Base-by-base conservation (phyloP, 345 rosid species). In the Orychophragmus violaceus region DNA sequence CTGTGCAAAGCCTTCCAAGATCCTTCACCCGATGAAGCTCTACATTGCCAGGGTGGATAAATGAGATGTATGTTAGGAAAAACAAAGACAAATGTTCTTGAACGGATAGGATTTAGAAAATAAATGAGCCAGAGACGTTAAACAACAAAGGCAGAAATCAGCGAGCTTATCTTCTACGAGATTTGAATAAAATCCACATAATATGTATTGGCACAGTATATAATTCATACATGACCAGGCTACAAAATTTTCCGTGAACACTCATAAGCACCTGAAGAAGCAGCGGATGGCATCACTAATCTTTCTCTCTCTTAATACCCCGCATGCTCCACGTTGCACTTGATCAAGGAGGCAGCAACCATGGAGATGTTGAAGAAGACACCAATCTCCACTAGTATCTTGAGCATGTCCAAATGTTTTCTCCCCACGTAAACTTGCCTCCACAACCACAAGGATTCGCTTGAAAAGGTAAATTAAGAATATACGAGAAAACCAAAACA, bases 281-380 rank as follows among this genome's bases (percentile, higher is more conserved):
- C 86, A 81, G 66, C 89, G 80, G 66, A 94, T 79, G 71, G 99
- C 92, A 78, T 88, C 96, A 74, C 52, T 60, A 24, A 82, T 82
- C 85, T 94, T 94, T 68, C 46, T 84, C 72, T 89, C 97, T 79
- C 79, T 87, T 78, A 67, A 28, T 59, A 69, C 32, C 62, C 90
- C 85, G 65, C 82, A 82, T 28, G 80, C 79, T 48, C 81, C 83
- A 72, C 77, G 80, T 39, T 78, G 86, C 29, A 89, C 87, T 80
- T 94, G 95, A 66, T 84, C 87, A 66, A 94, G 92, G 76, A 86
- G 76, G 85, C 96, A 88, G 69, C 89, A 88, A 70, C 97, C 99
- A 62, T 85, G 76, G 66, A 90, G 92, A 84, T 94, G 97, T 70
- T 94, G 96, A 74, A 87, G 89, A 25, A 87, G 64, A 59, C 87